Base-by-base conservation (phyloP, 306 rosid genomes). In the Citrullus colocynthis region DNA sequence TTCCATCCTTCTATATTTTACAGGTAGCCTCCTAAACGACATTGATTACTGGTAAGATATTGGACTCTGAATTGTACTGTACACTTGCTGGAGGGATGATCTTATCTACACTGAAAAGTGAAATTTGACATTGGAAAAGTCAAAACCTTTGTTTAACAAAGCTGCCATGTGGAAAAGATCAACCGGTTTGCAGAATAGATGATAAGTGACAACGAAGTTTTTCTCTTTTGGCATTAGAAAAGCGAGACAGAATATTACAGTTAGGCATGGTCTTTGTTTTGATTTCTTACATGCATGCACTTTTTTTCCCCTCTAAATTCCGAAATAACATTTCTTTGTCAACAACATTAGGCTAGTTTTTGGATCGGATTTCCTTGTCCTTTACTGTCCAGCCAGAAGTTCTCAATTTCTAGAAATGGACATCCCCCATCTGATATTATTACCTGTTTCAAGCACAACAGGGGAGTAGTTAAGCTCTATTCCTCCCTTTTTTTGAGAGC, bases 11-110 rank as follows among this genome's bases (percentile, higher is more conserved):
- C 34, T 2, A 48, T 16, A 16, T 71, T 66, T 83, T 92, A 79
- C 96, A 95, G 99, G 96, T 90, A 92, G 96, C 88, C 99, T 96
- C 9, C 89, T 90, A 41, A 86, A 74, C 80, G 98, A 89, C 72
- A 89, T 88, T 63, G 98, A 94, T 61, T 11, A 28, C 66, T 24
- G 16, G 2, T 7, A 92, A 90, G 87, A 83, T 95, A 84, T 83
- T 90, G 83, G 99, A 92, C 74, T 88, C 87, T 74, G 97, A 88
- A 83, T 87, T 87, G 97, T 96, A 97, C 51, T 97, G 97, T 54
- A 88, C 93, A 76, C 88, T 83, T 36, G 96, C 91, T 20, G 88
- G 54, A 76, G 97, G 97, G 90, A 57, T 80, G 89, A 49, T 95
- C 96, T 4, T 92, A 92, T 85, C 76, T 90, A 81, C 98, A 92